These are phyloP conservation scores for Rhynchosporium graminicola DNA, from an alignment of 2,329 filamentous ascomycete genomes.

Conservation along the genomic window DNA sequence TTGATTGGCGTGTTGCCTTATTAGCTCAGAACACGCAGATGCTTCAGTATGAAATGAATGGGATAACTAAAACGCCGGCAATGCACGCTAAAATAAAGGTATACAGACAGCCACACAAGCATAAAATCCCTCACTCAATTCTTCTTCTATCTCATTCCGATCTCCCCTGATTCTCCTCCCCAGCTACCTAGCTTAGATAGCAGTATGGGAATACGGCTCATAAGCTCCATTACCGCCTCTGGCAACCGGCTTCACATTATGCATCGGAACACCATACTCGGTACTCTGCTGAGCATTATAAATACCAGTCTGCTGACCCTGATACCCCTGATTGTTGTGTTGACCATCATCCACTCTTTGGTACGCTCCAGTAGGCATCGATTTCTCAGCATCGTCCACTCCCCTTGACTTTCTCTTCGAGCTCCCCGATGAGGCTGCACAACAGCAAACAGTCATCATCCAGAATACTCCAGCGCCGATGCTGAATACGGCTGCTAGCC, in stretches of 20 bases:
- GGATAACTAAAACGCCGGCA: constrained; percentile 20
- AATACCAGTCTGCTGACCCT: constrained; percentile 42
- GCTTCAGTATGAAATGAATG: neutral
- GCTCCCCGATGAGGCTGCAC: constrained; percentile 43
- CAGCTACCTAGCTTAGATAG: constrained; percentile 43
- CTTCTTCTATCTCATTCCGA: neutral
- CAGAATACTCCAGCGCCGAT: constrained; percentile 82
- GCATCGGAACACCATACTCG: constrained; percentile 38
- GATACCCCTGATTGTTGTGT: constrained; percentile 41
- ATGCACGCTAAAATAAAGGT: constrained; percentile 25
- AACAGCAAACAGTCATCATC: constrained; percentile 91
- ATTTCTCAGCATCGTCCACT: constrained; percentile 37
- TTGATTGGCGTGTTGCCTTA: neutral
- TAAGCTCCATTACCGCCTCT: constrained; percentile 52
- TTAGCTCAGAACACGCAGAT: no score
- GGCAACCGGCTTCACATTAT: constrained; percentile 36
- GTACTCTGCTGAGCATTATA: constrained; percentile 43
- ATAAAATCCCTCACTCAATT: neutral
- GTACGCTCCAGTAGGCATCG: constrained; percentile 43
- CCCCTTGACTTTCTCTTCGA: constrained; percentile 25
- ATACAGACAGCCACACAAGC: neutral
- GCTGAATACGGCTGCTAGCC: constrained; percentile 79
- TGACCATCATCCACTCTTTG: constrained; percentile 47
- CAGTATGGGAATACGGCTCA: constrained; percentile 62
- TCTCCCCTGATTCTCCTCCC: neutral